A percentile compares a stretch with the other conserved stretches of the same genome.
Conservation (phyloP, 2,329 filamentous ascomycete genomes). For the Leptographium flavum region DNA sequence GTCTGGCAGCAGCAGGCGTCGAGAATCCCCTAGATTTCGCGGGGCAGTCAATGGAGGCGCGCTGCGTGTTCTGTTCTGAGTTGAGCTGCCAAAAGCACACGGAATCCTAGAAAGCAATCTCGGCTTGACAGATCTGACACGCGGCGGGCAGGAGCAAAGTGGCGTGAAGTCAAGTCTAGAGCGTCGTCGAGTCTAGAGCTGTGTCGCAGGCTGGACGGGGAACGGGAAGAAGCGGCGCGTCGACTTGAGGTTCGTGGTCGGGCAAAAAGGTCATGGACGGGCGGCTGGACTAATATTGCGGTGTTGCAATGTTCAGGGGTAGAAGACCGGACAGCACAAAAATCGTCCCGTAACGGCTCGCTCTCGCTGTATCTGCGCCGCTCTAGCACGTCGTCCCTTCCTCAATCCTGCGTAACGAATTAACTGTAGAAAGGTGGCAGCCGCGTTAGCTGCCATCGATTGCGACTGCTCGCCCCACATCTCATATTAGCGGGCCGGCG, state of each 20-base stretch:
- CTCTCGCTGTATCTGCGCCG: no score
- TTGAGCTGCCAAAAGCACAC: no score
- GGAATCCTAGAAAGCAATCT: no score
- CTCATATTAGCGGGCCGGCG: neutral
- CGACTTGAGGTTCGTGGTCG: neutral
- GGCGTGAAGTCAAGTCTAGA: neutral
- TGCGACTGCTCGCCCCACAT: neutral
- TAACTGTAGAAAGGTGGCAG: neutral
- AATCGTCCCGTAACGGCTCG: no score
- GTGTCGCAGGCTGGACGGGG: neutral
- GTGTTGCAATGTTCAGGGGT: no score
- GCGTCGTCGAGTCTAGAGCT: no score
- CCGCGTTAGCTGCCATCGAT: neutral
- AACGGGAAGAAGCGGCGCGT: neutral
- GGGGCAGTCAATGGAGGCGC: no score
- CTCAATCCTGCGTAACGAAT: neutral
- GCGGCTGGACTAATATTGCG: no score
- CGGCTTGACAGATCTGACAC: no score
- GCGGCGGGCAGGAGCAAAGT: neutral
- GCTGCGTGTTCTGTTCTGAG: no score
- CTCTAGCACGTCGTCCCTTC: neutral
- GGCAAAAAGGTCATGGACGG: no score
- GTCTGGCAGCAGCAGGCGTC: neutral
- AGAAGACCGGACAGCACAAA: neutral
- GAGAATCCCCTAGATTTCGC: no score